Percentiles rank a stretch among this genome's conserved stretches.
phyloP scores from a whole-genome alignment of 208 protist species.

The Naegleria gruberi region DNA sequence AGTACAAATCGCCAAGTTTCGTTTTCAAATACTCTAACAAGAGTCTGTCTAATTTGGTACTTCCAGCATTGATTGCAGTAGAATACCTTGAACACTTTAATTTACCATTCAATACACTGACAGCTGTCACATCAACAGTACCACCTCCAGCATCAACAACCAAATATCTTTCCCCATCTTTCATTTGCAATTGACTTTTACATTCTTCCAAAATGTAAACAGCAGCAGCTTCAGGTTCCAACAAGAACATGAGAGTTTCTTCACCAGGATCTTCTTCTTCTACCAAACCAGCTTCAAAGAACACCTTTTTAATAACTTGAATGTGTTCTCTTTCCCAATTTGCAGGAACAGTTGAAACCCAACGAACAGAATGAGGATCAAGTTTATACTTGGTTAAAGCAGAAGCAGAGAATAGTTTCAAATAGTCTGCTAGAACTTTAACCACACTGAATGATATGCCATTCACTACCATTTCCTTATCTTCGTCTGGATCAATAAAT shows the following conservation, averaged over 20 bases:
- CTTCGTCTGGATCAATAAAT: too few relatives aligned
- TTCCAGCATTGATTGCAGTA: too few relatives aligned
- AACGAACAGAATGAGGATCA: background rate
- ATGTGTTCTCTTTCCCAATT: background rate
- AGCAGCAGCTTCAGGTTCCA: background rate
- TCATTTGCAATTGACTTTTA: background rate
- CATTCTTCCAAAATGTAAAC: background rate
- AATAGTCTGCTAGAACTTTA: background rate
- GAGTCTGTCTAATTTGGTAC: too few relatives aligned
- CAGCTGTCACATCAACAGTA: background rate
- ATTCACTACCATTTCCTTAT: too few relatives aligned
- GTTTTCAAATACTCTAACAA: too few relatives aligned
- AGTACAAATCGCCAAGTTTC: too few relatives aligned
- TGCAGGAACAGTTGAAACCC: background rate
- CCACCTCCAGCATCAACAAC: background rate
- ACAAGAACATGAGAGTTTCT: background rate
- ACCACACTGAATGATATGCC: background rate
- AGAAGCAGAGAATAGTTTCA: background rate
- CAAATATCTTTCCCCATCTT: background rate
- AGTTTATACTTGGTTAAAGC: background rate
- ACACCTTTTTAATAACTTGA: background rate
- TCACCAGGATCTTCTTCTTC: background rate
- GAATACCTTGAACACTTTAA: too few relatives aligned
- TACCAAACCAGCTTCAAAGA: background rate
- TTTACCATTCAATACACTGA: too few relatives aligned